Evolutionary conservation across 805 yeast species (phyloP).

Genomic region (Cyberlindnera japonica): DNA sequence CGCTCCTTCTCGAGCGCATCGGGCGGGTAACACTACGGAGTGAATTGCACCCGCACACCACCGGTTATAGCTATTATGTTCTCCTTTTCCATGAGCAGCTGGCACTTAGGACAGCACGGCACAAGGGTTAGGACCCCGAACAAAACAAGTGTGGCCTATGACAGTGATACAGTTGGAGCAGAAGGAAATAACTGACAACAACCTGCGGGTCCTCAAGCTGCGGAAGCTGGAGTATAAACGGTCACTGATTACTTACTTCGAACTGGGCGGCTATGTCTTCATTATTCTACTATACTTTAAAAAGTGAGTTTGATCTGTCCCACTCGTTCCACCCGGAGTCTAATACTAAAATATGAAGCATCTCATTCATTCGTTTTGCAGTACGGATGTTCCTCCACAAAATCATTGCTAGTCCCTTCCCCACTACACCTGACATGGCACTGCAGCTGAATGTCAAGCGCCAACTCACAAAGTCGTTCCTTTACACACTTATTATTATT

Average conservation of each 20-base stretch:
- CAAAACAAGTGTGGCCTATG: background rate
- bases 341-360: conserved; percentile 15
- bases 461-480: conserved; percentile 30
- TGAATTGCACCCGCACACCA: conserved; percentile 1
- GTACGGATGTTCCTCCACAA: conserved; percentile 37
- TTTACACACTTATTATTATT: conserved; percentile 24
- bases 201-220: conserved; percentile 17
- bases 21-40: conserved; percentile 1
- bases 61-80: too few species aligned
- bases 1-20: background rate
- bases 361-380: conserved; percentile 27
- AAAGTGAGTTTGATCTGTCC: conserved; percentile 16
- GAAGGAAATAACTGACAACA: conserved; percentile 15
- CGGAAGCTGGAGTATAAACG: conserved; percentile 20
- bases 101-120: too few species aligned
- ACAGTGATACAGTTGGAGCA: conserved; percentile 3
- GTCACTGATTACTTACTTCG: conserved; percentile 15
- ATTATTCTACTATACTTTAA: conserved; percentile 24
- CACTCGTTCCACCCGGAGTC: background rate
- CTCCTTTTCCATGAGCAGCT: background rate
- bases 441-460: conserved; percentile 22
- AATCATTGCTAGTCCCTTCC: conserved; percentile 39
- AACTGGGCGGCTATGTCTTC: conserved; percentile 21
- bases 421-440: conserved; percentile 24
- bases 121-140: too few species aligned